Evolutionary conservation across 1,139 yeast genomes (phyloP).

Genomic region (Blastobotrys persicus): DNA sequence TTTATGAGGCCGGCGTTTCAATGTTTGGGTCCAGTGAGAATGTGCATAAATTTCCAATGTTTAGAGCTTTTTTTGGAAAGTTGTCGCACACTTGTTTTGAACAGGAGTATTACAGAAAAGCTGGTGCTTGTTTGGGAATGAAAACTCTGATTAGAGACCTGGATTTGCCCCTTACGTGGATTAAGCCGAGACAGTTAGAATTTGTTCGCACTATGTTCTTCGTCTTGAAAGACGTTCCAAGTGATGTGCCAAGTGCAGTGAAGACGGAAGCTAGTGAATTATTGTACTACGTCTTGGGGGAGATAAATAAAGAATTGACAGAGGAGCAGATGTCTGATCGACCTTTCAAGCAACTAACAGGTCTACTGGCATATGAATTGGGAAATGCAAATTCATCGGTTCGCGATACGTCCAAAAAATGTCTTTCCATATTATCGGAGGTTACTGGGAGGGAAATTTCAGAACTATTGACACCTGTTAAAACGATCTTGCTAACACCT

Average conservation of each 20-base stretch:
- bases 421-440: slow-evolving; percentile 65
- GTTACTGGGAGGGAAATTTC: slow-evolving; percentile 69
- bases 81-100: slow-evolving; percentile 91
- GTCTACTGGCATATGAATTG: slow-evolving; percentile 85
- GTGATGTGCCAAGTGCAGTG: slow-evolving; percentile 81
- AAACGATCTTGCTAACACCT: slow-evolving; percentile 79
- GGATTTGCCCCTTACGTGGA: slow-evolving; percentile 67
- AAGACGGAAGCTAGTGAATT: slow-evolving; percentile 67
- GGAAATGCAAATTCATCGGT: slow-evolving; percentile 86
- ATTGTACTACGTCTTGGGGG: slow-evolving; percentile 59
- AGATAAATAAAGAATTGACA: slow-evolving; percentile 60
- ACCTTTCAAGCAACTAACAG: slow-evolving; percentile 79
- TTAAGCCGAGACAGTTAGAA: slow-evolving; percentile 72
- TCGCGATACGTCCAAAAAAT: slow-evolving; percentile 74
- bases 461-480: slow-evolving; percentile 76
- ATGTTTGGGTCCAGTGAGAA: slow-evolving; percentile 67
- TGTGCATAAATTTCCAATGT: slow-evolving; percentile 68
- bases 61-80: slow-evolving; percentile 73
- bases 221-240: slow-evolving; percentile 86
- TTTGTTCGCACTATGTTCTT: slow-evolving; percentile 83
- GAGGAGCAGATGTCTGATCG: slow-evolving; percentile 58
- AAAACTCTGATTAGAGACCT: slow-evolving; percentile 68
- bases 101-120: slow-evolving; percentile 77
- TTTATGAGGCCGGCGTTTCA: slow-evolving; percentile 60
- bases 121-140: slow-evolving; percentile 88